Evolutionary conservation across 2,329 filamentous ascomycete genomes (phyloP), one percentile per base, ranked within the genome.

Genomic region (Triangularia setosa): DNA sequence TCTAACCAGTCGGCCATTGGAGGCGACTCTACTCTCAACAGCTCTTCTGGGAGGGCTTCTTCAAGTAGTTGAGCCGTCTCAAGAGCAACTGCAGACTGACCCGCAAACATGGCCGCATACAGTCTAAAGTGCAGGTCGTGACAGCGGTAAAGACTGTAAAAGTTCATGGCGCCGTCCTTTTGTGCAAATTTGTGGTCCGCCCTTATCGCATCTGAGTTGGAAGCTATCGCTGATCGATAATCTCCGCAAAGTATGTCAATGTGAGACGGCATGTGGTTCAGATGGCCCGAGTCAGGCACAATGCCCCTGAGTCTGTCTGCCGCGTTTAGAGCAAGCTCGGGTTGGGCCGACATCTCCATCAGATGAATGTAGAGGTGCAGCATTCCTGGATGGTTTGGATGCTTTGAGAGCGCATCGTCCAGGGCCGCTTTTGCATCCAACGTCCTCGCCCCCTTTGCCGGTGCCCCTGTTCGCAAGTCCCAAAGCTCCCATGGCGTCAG

Each of bases 1-100:
- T 93, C 91, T 0, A 93, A 78, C 86, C 89, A 93, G 74, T 93
- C 89, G 0, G 90, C 89, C 90, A 93, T 92, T 0, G 89, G 88
- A 0, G 89, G 89, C 0, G 84, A 87, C 66, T 87, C 72, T 3
- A 90, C 79, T 0, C 84, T 83, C 0, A 93, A 79, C 2, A 93
- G 75, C 0, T 83, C 82, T 61, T 89, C 85, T 0, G 90, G 84
- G 3, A 93, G 76, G 0, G 85, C 85, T 0, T 75, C 76, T 71
- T 92, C 89, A 57, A 93, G 81, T 54, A 80, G 77, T 0, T 72
- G 69, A 0, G 84, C 83, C 0, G 88, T 87, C 0, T 89, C 82
- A 1, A 93, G 73, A 0, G 89, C 88, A 11, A 88, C 78, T 24
- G 77, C 73, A 1, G 81, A 89, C 72, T 89, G 84, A 0, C 87